A percentile compares a stretch with the other conserved stretches of the same genome.
Evolutionary conservation across 495 filamentous ascomycete genomes (phyloP).

Genomic region (Neurospora tetrasperma): DNA sequence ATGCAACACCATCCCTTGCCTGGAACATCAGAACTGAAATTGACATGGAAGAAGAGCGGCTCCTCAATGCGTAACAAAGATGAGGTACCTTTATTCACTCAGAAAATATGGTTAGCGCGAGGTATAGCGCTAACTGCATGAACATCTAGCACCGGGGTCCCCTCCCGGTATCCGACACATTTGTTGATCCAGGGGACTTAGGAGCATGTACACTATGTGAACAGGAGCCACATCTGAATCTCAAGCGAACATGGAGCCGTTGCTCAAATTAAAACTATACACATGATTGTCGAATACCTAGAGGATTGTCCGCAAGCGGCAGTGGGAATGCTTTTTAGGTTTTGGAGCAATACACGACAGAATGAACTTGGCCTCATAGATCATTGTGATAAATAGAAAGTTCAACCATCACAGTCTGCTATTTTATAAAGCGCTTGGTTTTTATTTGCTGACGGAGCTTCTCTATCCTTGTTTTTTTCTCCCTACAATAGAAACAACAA

Average conservation of each 20-base stretch:
- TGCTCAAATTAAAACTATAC: background rate
- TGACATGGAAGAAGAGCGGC: background rate
- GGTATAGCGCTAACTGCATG: background rate
- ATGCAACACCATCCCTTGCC: background rate
- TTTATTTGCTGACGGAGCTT: background rate
- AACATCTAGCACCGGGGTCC: background rate
- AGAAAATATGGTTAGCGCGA: background rate
- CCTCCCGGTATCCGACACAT: background rate
- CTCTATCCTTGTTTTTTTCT: background rate
- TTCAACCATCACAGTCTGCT: background rate
- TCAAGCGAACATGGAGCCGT: background rate
- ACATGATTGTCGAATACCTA: background rate
- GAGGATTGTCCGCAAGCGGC: background rate
- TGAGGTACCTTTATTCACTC: background rate
- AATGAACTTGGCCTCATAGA: background rate
- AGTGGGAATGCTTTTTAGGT: background rate
- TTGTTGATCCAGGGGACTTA: background rate
- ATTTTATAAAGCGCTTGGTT: background rate
- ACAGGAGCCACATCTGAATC: background rate
- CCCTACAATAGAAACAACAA: background rate
- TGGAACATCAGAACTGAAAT: background rate
- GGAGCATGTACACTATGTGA: background rate
- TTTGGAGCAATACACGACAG: background rate
- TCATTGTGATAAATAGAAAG: background rate
- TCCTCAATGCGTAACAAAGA: background rate